Evolutionary conservation across 2,329 filamentous ascomycete species (phyloP).

Genomic region (Neopestalotiopsis sp.): DNA sequence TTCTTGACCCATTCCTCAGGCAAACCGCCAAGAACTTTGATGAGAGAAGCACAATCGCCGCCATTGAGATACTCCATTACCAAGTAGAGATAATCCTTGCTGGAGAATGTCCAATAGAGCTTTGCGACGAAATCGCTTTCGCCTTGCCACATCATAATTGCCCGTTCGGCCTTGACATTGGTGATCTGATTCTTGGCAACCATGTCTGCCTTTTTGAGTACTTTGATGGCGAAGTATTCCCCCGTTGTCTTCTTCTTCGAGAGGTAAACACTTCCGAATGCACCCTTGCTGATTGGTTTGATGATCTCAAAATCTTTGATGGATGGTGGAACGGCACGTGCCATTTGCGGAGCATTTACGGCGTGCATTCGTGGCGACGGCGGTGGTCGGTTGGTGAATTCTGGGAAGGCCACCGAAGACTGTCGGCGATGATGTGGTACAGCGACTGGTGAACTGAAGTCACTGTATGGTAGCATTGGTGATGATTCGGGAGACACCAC

Average conservation of each 20-base stretch:
- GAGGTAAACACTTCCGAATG: constrained; percentile 96
- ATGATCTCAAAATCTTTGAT: constrained; percentile 99
- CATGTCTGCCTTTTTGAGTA: constrained; percentile 99
- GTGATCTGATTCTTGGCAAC: constrained; percentile 99
- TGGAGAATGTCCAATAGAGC: constrained; percentile 99
- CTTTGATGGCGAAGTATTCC: constrained; percentile 98
- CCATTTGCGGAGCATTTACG: constrained; percentile 79
- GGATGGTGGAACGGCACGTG: constrained; percentile 87
- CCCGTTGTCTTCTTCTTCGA: constrained; percentile 99
- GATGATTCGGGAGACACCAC: constrained; percentile 87
- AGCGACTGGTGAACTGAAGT: constrained; percentile 78
- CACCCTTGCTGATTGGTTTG: constrained; percentile 98
- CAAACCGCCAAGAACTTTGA: constrained; percentile 90
- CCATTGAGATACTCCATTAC: constrained; percentile 99
- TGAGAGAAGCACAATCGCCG: constrained; percentile 93
- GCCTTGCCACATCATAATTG: constrained; percentile 99
- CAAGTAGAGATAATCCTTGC: constrained; percentile 97
- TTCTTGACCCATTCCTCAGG: constrained; percentile 99
- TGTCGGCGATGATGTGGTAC: constrained; percentile 78
- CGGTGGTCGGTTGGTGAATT: constrained; percentile 69
- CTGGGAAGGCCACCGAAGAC: constrained; percentile 87
- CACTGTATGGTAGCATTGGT: constrained; percentile 81
- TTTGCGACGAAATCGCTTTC: constrained; percentile 99
- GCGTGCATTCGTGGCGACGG: constrained; percentile 83
- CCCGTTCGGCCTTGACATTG: constrained; percentile 97